A percentile compares a stretch with the other conserved stretches of the same genome.
Conservation (phyloP, 1,284 basidiomycete species). For the Ganoderma boninense region DNA sequence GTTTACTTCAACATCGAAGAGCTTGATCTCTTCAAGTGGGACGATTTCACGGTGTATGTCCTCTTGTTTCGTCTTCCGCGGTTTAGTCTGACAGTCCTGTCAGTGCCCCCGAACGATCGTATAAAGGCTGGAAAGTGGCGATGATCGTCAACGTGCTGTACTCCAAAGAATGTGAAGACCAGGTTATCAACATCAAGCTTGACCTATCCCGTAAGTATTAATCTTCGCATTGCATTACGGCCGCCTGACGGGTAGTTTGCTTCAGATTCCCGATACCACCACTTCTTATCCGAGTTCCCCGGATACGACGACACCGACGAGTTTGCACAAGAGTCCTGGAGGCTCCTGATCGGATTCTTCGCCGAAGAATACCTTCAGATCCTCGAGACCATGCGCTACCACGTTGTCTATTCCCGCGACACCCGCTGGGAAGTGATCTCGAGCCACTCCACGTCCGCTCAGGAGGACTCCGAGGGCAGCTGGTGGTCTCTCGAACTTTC, state of each 20-base stretch:
- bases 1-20: constrained; percentile 42
- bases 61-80: constrained; percentile 14
- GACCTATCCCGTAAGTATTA: not conserved
- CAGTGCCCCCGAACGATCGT: constrained; percentile 12
- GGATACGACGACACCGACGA: constrained; percentile 35
- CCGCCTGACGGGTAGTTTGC: constrained; percentile 27
- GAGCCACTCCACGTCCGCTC: constrained; percentile 15
- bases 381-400: constrained; percentile 37
- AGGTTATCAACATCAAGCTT: constrained; percentile 31
- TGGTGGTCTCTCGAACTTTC: constrained; percentile 24
- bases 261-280: constrained; percentile 42
- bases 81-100: constrained; percentile 1
- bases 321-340: constrained; percentile 30
- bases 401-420: constrained; percentile 37
- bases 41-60: constrained; percentile 36
- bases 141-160: constrained; percentile 42
- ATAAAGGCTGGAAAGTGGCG: constrained; percentile 41
- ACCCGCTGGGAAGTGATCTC: constrained; percentile 24
- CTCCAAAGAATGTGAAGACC: constrained; percentile 32
- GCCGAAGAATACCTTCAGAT: constrained; percentile 40
- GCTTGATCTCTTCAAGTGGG: constrained; percentile 36
- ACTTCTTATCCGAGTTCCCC: constrained; percentile 37
- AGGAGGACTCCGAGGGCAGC: constrained; percentile 21
- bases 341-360: constrained; percentile 39
- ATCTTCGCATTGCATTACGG: constrained; percentile 18